These are phyloP conservation scores for Aspergillus coremiiformis DNA, from an alignment of 495 filamentous ascomycete genomes.

Conservation along the genomic window DNA sequence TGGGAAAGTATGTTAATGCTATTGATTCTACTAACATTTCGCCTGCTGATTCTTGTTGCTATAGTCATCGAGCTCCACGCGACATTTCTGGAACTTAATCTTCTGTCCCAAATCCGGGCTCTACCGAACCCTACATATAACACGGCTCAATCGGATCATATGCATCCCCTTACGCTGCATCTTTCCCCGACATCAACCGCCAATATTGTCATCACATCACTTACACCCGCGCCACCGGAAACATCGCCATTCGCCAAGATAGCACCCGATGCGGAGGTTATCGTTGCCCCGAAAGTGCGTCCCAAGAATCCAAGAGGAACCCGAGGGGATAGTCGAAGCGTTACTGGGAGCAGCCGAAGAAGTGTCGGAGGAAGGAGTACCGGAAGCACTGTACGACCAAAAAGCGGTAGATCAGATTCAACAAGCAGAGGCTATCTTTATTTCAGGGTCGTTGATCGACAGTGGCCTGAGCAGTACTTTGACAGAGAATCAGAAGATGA, in stretches of 20 bases:
- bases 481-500: slow-evolving; percentile 48
- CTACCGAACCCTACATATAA: slow-evolving; percentile 74
- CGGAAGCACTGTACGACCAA: slow-evolving; percentile 56
- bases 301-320: slow-evolving; percentile 49
- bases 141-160: slow-evolving; percentile 37
- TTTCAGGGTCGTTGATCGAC: slow-evolving; percentile 68
- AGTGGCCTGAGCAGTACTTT: slow-evolving; percentile 61
- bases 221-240: slow-evolving; percentile 61
- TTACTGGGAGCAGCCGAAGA: slow-evolving; percentile 59
- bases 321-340: slow-evolving; percentile 57
- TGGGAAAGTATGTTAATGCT: slow-evolving; percentile 64
- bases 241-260: slow-evolving; percentile 82
- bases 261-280: slow-evolving; percentile 86
- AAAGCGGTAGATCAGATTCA: slow-evolving; percentile 49
- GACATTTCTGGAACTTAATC: slow-evolving; percentile 86
- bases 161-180: slow-evolving; percentile 84
- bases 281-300: slow-evolving; percentile 88
- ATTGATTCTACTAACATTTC: neutral
- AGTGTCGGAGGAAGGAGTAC: slow-evolving; percentile 67
- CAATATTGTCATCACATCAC: slow-evolving; percentile 74
- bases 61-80: slow-evolving; percentile 92
- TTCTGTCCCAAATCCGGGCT: slow-evolving; percentile 86
- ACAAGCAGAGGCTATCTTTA: slow-evolving; percentile 59
- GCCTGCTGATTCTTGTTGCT: slow-evolving; percentile 1
- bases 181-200: slow-evolving; percentile 93